phyloP scores from a whole-genome alignment of 306 rosid species.

The Arachis stenosperma region DNA sequence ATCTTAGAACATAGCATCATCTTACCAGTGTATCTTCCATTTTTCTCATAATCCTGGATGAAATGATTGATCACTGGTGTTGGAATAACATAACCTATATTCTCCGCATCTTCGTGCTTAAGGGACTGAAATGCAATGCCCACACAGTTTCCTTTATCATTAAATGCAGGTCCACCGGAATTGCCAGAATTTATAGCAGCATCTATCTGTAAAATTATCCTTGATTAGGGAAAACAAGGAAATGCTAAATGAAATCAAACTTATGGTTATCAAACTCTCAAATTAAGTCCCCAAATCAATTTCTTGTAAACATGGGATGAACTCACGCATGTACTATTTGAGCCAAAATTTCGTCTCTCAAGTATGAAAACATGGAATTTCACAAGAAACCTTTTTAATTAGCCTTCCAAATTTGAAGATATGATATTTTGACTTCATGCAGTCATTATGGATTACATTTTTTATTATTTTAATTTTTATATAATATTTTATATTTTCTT shows the following conservation, averaged over 20 bases:
- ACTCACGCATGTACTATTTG: no score
- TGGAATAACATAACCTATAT: slow-evolving; percentile 95
- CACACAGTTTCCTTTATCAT: slow-evolving; percentile 87
- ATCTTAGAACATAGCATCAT: slow-evolving; percentile 33
- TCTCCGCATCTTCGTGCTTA: slow-evolving; percentile 91
- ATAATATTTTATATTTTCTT: no score
- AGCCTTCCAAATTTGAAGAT: no score
- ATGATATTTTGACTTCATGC: no score
- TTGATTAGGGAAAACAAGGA: slow-evolving; percentile 30
- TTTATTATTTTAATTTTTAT: no score
- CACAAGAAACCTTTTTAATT: no score
- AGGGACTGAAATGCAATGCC: slow-evolving; percentile 99
- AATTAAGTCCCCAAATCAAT: no score
- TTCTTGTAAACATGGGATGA: no score
- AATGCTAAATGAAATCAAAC: slow-evolving; percentile 17
- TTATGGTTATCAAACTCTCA: no score
- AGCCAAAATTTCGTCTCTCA: no score
- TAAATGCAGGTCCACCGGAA: slow-evolving; percentile 99
- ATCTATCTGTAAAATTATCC: slow-evolving; percentile 67
- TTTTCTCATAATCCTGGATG: slow-evolving; percentile 87
- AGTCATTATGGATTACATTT: no score
- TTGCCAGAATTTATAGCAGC: slow-evolving; percentile 98
- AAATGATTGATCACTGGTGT: slow-evolving; percentile 96
- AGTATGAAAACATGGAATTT: no score
- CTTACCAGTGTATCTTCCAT: slow-evolving; percentile 86